Conservation (phyloP, 768 basidiomycete species). For the Kwoniella pini region DNA sequence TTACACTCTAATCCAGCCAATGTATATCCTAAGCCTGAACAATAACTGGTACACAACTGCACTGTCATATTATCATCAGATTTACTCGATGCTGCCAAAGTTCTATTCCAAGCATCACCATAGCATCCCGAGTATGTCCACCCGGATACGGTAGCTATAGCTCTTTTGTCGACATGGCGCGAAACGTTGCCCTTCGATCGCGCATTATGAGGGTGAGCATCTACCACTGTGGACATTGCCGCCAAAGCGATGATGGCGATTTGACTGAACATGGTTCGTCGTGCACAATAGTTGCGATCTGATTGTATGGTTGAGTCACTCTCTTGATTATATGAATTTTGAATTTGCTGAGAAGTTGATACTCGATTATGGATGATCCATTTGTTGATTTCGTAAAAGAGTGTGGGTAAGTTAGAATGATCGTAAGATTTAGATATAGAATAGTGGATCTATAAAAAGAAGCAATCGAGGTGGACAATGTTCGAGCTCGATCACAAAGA, state of each 20-base stretch:
- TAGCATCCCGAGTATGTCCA: slow-evolving; percentile 26
- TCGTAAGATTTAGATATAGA: too few relatives aligned
- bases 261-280: not conserved
- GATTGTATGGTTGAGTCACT: not conserved
- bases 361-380: too few relatives aligned
- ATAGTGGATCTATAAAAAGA: too few relatives aligned
- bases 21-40: slow-evolving; percentile 27
- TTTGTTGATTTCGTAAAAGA: not conserved
- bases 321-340: too few relatives aligned
- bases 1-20: slow-evolving; percentile 37
- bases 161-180: slow-evolving; percentile 11
- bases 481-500: too few relatives aligned
- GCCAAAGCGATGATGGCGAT: not conserved
- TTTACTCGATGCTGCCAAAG: not conserved
- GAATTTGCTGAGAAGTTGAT: too few relatives aligned
- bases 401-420: not conserved
- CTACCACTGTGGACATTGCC: not conserved
- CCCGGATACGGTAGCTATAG: slow-evolving; percentile 11
- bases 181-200: not conserved
- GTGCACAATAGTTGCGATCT: not conserved
- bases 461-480: not conserved
- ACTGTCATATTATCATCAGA: slow-evolving; percentile 22
- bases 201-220: slow-evolving; percentile 2
- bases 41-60: slow-evolving; percentile 28
- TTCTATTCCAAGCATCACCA: slow-evolving; percentile 16